These are phyloP conservation scores for Rhizodiscina lignyota DNA, from an alignment of 495 filamentous ascomycete genomes.

Conservation along the genomic window DNA sequence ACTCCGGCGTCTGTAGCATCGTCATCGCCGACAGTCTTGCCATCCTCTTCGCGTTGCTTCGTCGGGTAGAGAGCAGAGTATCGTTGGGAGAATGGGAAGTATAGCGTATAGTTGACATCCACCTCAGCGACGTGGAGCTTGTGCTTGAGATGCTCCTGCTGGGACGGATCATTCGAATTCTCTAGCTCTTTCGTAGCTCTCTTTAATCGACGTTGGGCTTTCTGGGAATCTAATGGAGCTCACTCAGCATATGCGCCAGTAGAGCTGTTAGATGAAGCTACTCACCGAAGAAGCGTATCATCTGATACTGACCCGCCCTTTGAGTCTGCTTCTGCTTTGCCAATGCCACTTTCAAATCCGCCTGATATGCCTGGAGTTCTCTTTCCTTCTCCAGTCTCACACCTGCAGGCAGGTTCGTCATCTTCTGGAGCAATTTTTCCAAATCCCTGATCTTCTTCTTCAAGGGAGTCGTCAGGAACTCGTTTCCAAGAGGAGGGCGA, in stretches of 20 bases:
- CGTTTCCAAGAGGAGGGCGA: conserved; percentile 14
- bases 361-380: conserved; percentile 57
- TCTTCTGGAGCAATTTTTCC: conserved; percentile 41
- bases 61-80: conserved; percentile 65
- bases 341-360: conserved; percentile 42
- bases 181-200: conserved; percentile 39
- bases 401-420: conserved; percentile 52
- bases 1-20: conserved; percentile 8
- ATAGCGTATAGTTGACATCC: conserved; percentile 69
- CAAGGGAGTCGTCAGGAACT: conserved; percentile 23
- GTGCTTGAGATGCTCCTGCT: conserved; percentile 21
- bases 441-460: conserved; percentile 47
- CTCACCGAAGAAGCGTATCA: conserved; percentile 78
- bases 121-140: conserved; percentile 52
- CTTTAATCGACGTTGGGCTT: conserved; percentile 55
- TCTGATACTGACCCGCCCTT: conserved; percentile 82
- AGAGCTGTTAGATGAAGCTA: background rate
- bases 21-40: conserved; percentile 2
- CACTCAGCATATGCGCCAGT: conserved; percentile 5
- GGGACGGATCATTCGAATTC: conserved; percentile 28
- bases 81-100: conserved; percentile 60
- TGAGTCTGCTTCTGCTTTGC: conserved; percentile 43
- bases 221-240: conserved; percentile 83
- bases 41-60: conserved; percentile 8
- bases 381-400: conserved; percentile 62